Evolutionary conservation across 2,329 filamentous ascomycete species (phyloP), one percentile per base, ranked within the genome.

Genomic region (Penicillium sp.): DNA sequence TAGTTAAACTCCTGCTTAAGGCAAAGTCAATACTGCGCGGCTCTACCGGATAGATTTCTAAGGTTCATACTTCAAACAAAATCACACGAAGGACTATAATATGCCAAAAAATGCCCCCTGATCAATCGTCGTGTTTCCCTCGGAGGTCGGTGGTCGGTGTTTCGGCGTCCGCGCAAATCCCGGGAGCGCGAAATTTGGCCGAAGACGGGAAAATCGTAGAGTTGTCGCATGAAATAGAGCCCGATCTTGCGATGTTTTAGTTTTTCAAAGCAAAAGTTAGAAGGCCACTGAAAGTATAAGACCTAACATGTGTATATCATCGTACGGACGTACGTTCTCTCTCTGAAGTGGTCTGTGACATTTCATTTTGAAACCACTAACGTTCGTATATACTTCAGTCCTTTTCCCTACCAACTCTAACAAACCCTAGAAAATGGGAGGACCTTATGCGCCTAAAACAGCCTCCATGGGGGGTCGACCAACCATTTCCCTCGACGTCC

Each of bases 401-500:
- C 11, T 14, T 8, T 26, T 0, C 17, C 9, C 33, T 33, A 26
- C 4, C n/a, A 19, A 22, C 6, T 28, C 40, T 36, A 31, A 45
- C 45, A 16, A 26, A 33, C 12, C 9, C 10, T 36, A 47, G 42
- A 58, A 42, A 48, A 62, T 63, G 61, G 57, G 62, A 28, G 67
- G 67, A 11, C 67, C 67, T 0, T 76, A 76, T 56, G 50, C 67
- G 26, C 64, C 72, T 2, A 41, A 25, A 8, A 63, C 58, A 16
- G 74, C 75, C 17, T 48, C 46, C 7, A 36, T 75, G 8, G 75
- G 75, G 28, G 73, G 85, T 25, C 61, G 74, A 8, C 88, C 89
- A 1, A 81, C 77, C 1, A 67, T 78, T 4, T 59, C 67, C 3
- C 74, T 88, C 59, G 89, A 92, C 69, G 78, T 86, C 8, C 86